Conservation (phyloP, 768 basidiomycete species). For the Rhizopogon vulgaris region DNA sequence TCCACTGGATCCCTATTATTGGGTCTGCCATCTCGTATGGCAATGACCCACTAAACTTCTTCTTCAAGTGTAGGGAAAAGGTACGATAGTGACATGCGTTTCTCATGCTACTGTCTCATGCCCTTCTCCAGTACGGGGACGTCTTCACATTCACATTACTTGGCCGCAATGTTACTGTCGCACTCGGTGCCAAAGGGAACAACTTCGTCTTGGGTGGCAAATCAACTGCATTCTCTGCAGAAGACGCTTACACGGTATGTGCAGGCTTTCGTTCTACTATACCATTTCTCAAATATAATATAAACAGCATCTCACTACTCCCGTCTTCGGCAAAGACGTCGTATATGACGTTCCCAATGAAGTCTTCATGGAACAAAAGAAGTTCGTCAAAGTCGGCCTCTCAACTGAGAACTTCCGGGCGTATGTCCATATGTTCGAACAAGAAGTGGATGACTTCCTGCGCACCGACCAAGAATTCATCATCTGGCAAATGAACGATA, state of each 20-base stretch:
- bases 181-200: conserved; percentile 86
- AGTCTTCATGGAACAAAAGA: conserved; percentile 97
- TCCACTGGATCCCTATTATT: conserved; percentile 86
- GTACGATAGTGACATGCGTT: conserved; percentile 29
- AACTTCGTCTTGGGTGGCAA: conserved; percentile 95
- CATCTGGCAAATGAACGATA: conserved; percentile 54
- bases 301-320: conserved; percentile 78
- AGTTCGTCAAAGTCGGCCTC: conserved; percentile 94
- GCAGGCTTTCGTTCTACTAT: not conserved
- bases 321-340: conserved; percentile 95
- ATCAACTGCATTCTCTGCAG: conserved; percentile 85
- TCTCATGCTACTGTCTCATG: not conserved
- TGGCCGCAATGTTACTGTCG: conserved; percentile 86
- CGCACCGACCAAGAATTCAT: conserved; percentile 57
- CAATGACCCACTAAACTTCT: conserved; percentile 87
- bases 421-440: conserved; percentile 76
- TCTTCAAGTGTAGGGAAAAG: conserved; percentile 73
- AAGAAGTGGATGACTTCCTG: conserved; percentile 71
- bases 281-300: not conserved
- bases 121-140: conserved; percentile 69
- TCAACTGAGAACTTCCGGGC: conserved; percentile 85
- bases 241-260: conserved; percentile 90
- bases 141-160: conserved; percentile 95
- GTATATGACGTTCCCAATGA: conserved; percentile 98
- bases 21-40: conserved; percentile 90